A percentile compares a stretch with the other conserved stretches of the same genome.
phyloP scores from a whole-genome alignment of 345 rosid genomes.

The Pistacia integerrima region DNA sequence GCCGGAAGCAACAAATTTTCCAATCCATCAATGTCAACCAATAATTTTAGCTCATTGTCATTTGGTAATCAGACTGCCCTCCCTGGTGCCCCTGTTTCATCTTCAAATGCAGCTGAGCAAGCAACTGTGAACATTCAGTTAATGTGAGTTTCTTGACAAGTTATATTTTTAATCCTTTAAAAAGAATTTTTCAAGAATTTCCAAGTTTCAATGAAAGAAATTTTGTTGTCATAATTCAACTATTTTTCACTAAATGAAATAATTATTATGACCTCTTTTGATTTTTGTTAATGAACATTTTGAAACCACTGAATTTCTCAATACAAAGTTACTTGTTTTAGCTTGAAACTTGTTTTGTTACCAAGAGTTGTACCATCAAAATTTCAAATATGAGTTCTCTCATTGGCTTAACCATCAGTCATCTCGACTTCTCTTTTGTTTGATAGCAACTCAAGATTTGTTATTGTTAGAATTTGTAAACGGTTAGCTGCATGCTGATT shows the following conservation, averaged over 20 bases:
- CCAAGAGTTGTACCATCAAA: background rate
- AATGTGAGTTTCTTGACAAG: constrained; percentile 32
- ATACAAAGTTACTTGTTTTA: background rate
- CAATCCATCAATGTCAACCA: constrained; percentile 23
- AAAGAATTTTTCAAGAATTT: background rate
- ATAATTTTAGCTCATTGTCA: constrained; percentile 21
- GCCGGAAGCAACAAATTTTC: constrained; percentile 25
- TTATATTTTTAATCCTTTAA: background rate
- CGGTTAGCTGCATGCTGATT: constrained; percentile 20
- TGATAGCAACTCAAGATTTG: background rate
- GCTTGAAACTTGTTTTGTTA: background rate
- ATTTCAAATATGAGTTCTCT: background rate
- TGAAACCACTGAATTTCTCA: background rate
- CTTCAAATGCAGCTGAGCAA: constrained; percentile 27
- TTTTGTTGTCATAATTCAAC: background rate
- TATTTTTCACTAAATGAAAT: background rate
- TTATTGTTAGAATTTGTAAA: constrained; percentile 4
- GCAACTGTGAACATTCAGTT: constrained; percentile 22
- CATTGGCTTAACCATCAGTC: background rate
- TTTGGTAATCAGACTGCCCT: constrained; percentile 21
- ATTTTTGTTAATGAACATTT: background rate
- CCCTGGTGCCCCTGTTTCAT: constrained; percentile 16
- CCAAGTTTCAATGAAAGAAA: background rate
- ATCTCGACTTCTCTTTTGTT: background rate
- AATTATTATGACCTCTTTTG: background rate